Evolutionary conservation across 2,329 filamentous ascomycete genomes (phyloP).

Genomic region (Chalara sp.): DNA sequence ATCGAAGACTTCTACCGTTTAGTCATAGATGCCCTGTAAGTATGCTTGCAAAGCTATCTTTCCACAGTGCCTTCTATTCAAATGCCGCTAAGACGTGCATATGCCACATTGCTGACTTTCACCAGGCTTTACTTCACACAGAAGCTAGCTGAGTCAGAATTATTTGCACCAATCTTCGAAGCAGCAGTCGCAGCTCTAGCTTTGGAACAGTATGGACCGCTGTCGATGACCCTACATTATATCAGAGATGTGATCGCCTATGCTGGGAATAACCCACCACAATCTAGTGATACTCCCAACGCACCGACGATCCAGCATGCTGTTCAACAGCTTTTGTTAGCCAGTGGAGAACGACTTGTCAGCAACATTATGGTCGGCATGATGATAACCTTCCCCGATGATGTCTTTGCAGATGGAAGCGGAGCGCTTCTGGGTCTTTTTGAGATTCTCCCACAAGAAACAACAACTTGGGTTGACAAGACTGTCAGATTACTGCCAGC

Average conservation of each 20-base stretch:
- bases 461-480: slow-evolving; percentile 72
- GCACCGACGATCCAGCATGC: slow-evolving; percentile 65
- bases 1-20: slow-evolving; percentile 79
- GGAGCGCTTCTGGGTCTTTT: slow-evolving; percentile 88
- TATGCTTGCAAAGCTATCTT: background rate
- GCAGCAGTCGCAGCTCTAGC: slow-evolving; percentile 82
- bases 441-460: slow-evolving; percentile 74
- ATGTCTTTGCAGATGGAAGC: slow-evolving; percentile 92
- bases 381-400: slow-evolving; percentile 97
- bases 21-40: slow-evolving; percentile 69
- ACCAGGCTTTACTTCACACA: slow-evolving; percentile 75
- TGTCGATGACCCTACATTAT: slow-evolving; percentile 89
- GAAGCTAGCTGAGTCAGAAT: slow-evolving; percentile 69
- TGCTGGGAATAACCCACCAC: slow-evolving; percentile 67
- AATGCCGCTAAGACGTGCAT: background rate
- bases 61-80: background rate
- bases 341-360: slow-evolving; percentile 70
- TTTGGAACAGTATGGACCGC: slow-evolving; percentile 83
- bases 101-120: background rate
- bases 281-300: slow-evolving; percentile 48
- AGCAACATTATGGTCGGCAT: slow-evolving; percentile 92
- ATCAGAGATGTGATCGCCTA: slow-evolving; percentile 87
- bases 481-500: slow-evolving; percentile 79
- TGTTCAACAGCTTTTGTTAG: slow-evolving; percentile 64
- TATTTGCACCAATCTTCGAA: slow-evolving; percentile 78